Evolutionary conservation across 306 rosid genomes (phyloP).

Genomic region (Cucurbita argyrosperma): DNA sequence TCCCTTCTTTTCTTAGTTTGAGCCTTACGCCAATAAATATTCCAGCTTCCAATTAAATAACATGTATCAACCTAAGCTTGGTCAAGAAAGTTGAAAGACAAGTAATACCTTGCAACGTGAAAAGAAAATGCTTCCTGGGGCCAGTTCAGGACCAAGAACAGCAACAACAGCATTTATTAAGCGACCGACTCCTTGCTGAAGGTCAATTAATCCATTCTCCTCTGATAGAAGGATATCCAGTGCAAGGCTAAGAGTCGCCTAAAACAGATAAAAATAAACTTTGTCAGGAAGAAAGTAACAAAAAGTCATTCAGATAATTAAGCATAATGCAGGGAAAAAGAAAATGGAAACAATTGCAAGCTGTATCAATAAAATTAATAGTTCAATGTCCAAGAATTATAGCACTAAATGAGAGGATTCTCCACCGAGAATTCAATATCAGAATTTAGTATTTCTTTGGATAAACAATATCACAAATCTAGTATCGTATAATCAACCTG

Average conservation of each 20-base stretch:
- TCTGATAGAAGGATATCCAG: conserved; percentile 90
- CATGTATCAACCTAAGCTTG: not conserved
- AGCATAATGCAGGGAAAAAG: not conserved
- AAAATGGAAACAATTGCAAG: not conserved
- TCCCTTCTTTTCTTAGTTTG: not conserved
- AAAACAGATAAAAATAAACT: not conserved
- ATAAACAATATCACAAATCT: not conserved
- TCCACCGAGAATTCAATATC: not conserved
- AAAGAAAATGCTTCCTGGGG: conserved; percentile 95
- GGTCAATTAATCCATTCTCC: conserved; percentile 76
- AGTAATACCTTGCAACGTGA: conserved; percentile 80
- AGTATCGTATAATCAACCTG: not conserved
- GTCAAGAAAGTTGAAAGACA: not conserved
- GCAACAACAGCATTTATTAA: conserved; percentile 86
- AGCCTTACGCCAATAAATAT: not conserved
- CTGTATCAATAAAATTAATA: not conserved
- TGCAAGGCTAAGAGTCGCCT: conserved; percentile 93
- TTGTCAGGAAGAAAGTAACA: not conserved
- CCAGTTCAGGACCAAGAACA: conserved; percentile 96
- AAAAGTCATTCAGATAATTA: not conserved
- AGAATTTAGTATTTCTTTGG: not conserved
- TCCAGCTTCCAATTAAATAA: not conserved
- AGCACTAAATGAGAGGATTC: not conserved
- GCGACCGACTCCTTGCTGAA: conserved; percentile 96
- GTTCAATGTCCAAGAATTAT: not conserved